Base-by-base conservation (phyloP, 1,284 basidiomycete genomes). In the Leucocoprinus gongylophorus region DNA sequence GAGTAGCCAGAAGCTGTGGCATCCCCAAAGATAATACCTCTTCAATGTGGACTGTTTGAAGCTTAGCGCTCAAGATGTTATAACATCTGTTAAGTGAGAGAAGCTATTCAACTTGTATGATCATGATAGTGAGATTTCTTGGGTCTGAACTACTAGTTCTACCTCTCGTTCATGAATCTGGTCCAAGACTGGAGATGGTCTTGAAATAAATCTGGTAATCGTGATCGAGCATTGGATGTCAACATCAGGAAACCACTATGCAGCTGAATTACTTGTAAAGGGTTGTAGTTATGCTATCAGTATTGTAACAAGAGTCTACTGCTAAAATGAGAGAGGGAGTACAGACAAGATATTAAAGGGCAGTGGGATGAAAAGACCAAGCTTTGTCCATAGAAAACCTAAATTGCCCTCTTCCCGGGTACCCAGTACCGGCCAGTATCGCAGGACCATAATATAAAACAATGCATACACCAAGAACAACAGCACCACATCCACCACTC, bases 201-300 rank as follows among this genome's bases (percentile, higher is more conserved):
- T 38, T 38, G 35, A 38, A 15, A 17, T 15, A 32, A 32, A 13
- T 32, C 7, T 32, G 30, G 13, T 32, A 32, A 32, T 7, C 13
- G 30, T 32, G 30, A 13, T 32, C 30, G 13, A 18, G n/a, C n/a
- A n/a, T 5, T 38, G 37, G 37, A 30, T 30, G 29, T 30, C 29
- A 30, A 12, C 29, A 30, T n/a, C 29, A 30, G 29, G 29, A 5
- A 5, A 30, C 29, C 5, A 12, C 12, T 5, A 32, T 35, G 12
- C 17, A 30, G 12, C 5, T 43, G 29, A 33, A 49, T 49, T 42
- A 49, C 12, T 49, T 28, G 39, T 33, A 15, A 20, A 42, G 40
- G 20, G 21, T 40, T 21, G 7, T 40, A 40, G 21, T 17, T 38
- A 49, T 33, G 49, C 41, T 44, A 50, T 50, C 30, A 38, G 42